Evolutionary conservation across 805 yeast species (phyloP), one percentile per base, ranked within the genome.

Genomic region (Isabelozyma heimii): DNA sequence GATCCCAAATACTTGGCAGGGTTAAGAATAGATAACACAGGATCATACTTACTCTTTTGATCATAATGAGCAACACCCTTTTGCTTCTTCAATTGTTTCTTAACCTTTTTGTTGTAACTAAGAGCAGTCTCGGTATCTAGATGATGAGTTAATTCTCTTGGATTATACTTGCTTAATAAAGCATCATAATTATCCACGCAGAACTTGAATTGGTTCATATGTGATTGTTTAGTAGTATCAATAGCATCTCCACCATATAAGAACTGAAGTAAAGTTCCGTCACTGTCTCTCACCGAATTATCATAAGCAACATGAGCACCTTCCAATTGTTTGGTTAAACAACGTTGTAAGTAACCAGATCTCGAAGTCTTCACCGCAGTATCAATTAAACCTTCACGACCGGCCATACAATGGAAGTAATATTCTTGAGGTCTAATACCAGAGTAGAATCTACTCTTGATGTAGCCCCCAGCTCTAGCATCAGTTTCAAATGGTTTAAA

Each of bases 321-420:
- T 71, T 94, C 99, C 55, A 94, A 79, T 74, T 94, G 99, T 72
- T 94, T 94, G 51, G 97, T 94, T 72, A 94, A 81, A 82, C 99
- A 95, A 75, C 99, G 85, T 75, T 94, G 99, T 69, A 94, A 80
- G 73, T 94, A 94, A 65, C 99, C 99, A 51, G 98, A 91, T 73
- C 97, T 85, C 16, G 97, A 89, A 8, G 99, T 94, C 74, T 94
- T 94, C 55, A 94, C 99, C 45, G 99, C 99, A 51, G 99, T 94
- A 80, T 94, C 99, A 75, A 94, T 94, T 64, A 94, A 82, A 76
- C 99, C 99, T 79, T 94, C 99, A 78, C 99, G 87, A 73, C 99
- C 99, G 48, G 99, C 99, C 99, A 94, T 94, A 79, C 98, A 94
- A 75, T 94, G 99, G 94, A 95, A 94, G 67, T 91, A 94, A 73